A percentile compares a stretch with the other conserved stretches of the same genome.
phyloP scores from a whole-genome alignment of 495 filamentous ascomycete genomes.

The Filosporella fistucella region DNA sequence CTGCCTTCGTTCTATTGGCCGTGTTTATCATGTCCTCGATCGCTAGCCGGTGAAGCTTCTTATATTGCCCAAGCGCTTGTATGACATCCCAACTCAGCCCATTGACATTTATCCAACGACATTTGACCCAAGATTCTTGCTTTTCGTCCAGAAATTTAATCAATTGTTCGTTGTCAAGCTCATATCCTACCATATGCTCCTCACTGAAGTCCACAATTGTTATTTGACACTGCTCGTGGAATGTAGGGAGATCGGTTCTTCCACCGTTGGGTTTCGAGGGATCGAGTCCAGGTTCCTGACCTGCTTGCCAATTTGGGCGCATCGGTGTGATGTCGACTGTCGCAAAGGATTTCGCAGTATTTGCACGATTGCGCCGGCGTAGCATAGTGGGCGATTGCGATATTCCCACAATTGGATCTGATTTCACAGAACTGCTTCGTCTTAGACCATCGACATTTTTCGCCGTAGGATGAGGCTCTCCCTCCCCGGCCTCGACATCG shows the following conservation, averaged over 20 bases:
- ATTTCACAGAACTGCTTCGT: neutral
- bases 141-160: constrained; percentile 25
- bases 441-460: neutral
- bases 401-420: neutral
- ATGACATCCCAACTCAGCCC: constrained; percentile 93
- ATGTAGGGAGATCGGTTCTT: constrained; percentile 40
- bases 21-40: constrained; percentile 87
- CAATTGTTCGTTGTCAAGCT: constrained; percentile 65
- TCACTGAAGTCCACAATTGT: constrained; percentile 84
- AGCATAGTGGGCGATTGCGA: constrained; percentile 6
- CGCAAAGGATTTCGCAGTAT: constrained; percentile 6
- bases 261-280: constrained; percentile 60
- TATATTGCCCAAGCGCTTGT: constrained; percentile 65
- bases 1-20: constrained; percentile 78
- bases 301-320: constrained; percentile 51
- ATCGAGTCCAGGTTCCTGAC: constrained; percentile 72
- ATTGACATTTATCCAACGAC: constrained; percentile 93
- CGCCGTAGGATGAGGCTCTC: no score
- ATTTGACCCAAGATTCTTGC: constrained; percentile 61
- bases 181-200: constrained; percentile 57
- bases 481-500: constrained; percentile 8
- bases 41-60: constrained; percentile 73
- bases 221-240: constrained; percentile 75
- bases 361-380: constrained; percentile 17
- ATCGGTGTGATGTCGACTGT: constrained; percentile 10